phyloP scores from a whole-genome alignment of 352 stramenopile genomes.

The Poterioochromonas sp. region DNA sequence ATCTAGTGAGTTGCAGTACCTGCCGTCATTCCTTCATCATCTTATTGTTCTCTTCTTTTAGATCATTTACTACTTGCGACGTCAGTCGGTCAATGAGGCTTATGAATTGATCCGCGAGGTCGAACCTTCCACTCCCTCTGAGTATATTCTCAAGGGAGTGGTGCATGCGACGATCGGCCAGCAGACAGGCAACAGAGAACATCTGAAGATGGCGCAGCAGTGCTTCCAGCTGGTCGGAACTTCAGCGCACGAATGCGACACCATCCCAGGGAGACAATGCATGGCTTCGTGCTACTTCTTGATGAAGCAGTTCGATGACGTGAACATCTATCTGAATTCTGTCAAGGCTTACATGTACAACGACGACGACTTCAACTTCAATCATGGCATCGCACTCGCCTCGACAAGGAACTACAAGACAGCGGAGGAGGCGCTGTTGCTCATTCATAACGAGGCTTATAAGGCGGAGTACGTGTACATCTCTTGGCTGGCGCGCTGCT shows the following conservation, averaged over 20 bases:
- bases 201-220: slow-evolving; percentile 66
- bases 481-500: slow-evolving; percentile 63
- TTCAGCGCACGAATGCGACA: slow-evolving; percentile 86
- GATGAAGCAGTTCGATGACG: slow-evolving; percentile 88
- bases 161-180: slow-evolving; percentile 80
- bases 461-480: slow-evolving; percentile 48
- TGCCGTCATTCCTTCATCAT: not conserved
- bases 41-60: not conserved
- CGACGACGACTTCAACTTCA: slow-evolving; percentile 96
- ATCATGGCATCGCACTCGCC: slow-evolving; percentile 83
- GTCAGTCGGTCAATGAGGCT: slow-evolving; percentile 80
- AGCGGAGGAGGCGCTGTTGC: slow-evolving; percentile 78
- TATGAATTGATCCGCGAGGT: slow-evolving; percentile 87
- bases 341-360: slow-evolving; percentile 88
- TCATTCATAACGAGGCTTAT: slow-evolving; percentile 79
- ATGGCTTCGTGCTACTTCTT: slow-evolving; percentile 94
- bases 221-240: slow-evolving; percentile 77
- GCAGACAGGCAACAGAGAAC: slow-evolving; percentile 67
- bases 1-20: slow-evolving; percentile 66
- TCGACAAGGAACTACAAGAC: slow-evolving; percentile 81
- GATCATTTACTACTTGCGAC: slow-evolving; percentile 51
- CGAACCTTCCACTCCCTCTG: slow-evolving; percentile 78
- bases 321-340: slow-evolving; percentile 92
- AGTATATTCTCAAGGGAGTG: slow-evolving; percentile 59
- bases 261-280: slow-evolving; percentile 87